Evolutionary conservation across 495 filamentous ascomycete genomes (phyloP).

Genomic region (Opeltia flavorubescens): DNA sequence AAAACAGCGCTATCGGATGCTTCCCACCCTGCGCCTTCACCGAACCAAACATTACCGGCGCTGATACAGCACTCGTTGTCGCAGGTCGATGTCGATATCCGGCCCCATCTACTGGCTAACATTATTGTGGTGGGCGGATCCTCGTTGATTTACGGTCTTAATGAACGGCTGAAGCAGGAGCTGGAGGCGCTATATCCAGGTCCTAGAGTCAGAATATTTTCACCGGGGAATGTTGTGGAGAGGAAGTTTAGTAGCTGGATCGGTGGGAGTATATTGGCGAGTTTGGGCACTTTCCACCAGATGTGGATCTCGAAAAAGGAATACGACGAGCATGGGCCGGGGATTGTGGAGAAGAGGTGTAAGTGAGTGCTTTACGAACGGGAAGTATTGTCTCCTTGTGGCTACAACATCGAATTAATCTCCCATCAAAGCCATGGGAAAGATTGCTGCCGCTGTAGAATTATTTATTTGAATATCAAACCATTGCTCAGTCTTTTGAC

Average conservation of each 20-base stretch:
- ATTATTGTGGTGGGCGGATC: slow-evolving; percentile 88
- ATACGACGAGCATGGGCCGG: slow-evolving; percentile 43
- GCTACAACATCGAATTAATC: too few relatives aligned
- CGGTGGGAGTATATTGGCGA: slow-evolving; percentile 88
- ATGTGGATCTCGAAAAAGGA: slow-evolving; percentile 85
- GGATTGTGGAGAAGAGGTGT: slow-evolving; percentile 49
- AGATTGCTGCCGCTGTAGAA: too few relatives aligned
- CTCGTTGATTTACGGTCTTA: slow-evolving; percentile 75
- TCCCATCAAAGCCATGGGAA: too few relatives aligned
- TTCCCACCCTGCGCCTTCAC: slow-evolving; percentile 37
- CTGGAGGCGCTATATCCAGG: slow-evolving; percentile 65
- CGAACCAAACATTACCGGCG: slow-evolving; percentile 60
- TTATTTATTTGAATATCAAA: too few relatives aligned
- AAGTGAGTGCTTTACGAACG: too few relatives aligned
- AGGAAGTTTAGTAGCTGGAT: slow-evolving; percentile 87
- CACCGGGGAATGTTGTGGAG: slow-evolving; percentile 74
- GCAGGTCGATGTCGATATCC: slow-evolving; percentile 75
- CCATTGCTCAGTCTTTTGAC: too few relatives aligned
- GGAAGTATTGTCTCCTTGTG: too few relatives aligned
- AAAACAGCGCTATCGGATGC: slow-evolving; percentile 43
- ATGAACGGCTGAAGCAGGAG: slow-evolving; percentile 74
- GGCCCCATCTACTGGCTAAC: slow-evolving; percentile 67
- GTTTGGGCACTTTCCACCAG: slow-evolving; percentile 97
- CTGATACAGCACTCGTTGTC: slow-evolving; percentile 64
- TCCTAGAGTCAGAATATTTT: slow-evolving; percentile 67